These are phyloP conservation scores for Xylaria intraflava DNA, from an alignment of 495 filamentous ascomycete genomes.

Conservation along the genomic window DNA sequence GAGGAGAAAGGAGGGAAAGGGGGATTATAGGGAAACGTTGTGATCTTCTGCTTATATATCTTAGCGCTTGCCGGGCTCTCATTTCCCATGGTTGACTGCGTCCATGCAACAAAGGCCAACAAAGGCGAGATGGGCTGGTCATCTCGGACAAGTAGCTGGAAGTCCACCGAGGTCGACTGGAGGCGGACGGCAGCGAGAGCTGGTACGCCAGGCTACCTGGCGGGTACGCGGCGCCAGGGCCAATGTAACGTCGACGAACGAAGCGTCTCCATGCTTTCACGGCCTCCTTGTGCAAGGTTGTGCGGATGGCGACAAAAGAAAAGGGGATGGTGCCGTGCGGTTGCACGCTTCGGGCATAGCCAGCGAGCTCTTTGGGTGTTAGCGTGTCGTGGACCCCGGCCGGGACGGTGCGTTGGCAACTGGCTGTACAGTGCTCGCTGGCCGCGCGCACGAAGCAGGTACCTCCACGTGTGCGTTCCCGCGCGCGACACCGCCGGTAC, in stretches of 20 bases:
- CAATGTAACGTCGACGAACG: background rate
- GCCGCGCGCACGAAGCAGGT: too few relatives aligned
- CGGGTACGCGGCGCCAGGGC: background rate
- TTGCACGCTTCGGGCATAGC: background rate
- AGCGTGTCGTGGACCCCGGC: background rate
- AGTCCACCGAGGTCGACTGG: too few relatives aligned
- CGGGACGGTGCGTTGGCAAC: background rate
- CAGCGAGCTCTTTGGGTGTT: background rate
- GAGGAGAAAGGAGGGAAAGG: slow-evolving; percentile 1
- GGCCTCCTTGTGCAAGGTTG: background rate
- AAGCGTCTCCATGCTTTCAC: background rate
- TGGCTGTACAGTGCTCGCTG: background rate
- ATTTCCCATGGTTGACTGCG: slow-evolving; percentile 6
- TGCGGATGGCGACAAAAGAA: background rate
- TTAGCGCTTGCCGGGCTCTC: slow-evolving; percentile 7
- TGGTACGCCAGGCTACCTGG: too few relatives aligned
- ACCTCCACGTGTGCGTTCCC: background rate
- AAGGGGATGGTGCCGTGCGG: background rate
- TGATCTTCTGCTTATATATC: slow-evolving; percentile 14
- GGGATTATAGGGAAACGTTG: background rate
- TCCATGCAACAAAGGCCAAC: slow-evolving; percentile 8
- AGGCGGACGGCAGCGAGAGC: too few relatives aligned
- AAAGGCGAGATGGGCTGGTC: background rate
- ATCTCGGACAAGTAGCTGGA: background rate
- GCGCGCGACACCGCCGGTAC: too few relatives aligned